Percentiles rank a stretch among this genome's conserved stretches.
These are phyloP conservation scores for Camelina sativa DNA, from an alignment of 345 rosid species.

Conservation along the genomic window DNA sequence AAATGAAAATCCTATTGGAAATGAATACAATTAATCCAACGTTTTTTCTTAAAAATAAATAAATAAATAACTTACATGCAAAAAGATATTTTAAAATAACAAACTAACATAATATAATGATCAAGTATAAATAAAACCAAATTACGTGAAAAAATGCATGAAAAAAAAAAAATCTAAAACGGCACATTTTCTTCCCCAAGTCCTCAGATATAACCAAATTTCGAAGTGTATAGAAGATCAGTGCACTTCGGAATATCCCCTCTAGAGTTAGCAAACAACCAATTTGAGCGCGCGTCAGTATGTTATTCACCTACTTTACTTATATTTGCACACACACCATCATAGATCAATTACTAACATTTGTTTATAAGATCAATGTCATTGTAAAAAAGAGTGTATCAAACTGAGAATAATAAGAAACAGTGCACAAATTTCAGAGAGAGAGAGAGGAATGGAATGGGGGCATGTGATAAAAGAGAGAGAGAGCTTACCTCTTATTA, in stretches of 20 bases:
- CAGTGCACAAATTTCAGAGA: constrained; percentile 36
- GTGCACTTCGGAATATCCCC: not conserved
- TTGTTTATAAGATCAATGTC: constrained; percentile 18
- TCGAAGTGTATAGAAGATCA: not conserved
- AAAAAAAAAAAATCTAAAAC: not conserved
- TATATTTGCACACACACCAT: not conserved
- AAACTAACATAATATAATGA: not conserved
- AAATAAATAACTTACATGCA: too few relatives aligned
- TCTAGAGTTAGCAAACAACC: not conserved
- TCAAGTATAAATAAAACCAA: not conserved
- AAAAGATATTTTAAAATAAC: not conserved
- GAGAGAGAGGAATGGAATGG: constrained; percentile 7
- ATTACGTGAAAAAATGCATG: not conserved
- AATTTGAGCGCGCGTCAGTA: not conserved
- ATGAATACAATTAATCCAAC: too few relatives aligned
- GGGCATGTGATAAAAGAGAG: constrained; percentile 87
- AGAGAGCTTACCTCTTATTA: constrained; percentile 58
- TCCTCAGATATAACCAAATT: not conserved
- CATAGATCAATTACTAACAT: not conserved
- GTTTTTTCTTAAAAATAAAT: too few relatives aligned
- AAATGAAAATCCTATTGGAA: too few relatives aligned
- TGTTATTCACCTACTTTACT: not conserved
- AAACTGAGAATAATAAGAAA: constrained; percentile 29
- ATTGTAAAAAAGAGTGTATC: constrained; percentile 30
- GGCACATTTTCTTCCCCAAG: too few relatives aligned